Conservation (phyloP, 129 eudicot genomes). For the Centrapalus pauciflorus region DNA sequence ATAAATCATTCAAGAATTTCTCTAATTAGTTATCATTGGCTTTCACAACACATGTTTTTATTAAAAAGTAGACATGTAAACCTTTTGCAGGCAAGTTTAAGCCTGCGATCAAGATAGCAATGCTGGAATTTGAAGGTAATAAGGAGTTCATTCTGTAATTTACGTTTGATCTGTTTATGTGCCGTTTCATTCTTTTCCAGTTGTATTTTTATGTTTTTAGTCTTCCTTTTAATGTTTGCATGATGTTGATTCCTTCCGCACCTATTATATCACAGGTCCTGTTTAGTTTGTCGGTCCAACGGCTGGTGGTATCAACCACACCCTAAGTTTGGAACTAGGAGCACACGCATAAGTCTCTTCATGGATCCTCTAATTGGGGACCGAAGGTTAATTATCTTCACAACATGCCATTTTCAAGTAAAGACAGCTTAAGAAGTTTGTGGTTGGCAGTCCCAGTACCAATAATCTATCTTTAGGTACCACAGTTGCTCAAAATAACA, state of each 20-base stretch:
- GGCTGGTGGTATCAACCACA: conserved; percentile 42
- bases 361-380: too few species aligned
- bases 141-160: background rate
- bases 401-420: too few species aligned
- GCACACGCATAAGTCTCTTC: conserved; percentile 33
- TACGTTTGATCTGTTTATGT: background rate
- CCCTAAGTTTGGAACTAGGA: conserved; percentile 58
- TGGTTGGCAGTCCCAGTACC: too few species aligned
- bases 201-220: too few species aligned
- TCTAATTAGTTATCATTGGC: too few species aligned
- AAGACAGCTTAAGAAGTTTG: too few species aligned
- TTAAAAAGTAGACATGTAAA: background rate
- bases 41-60: background rate
- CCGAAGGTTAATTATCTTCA: too few species aligned
- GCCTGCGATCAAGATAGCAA: conserved; percentile 99
- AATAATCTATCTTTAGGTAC: too few species aligned
- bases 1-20: background rate
- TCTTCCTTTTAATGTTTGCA: too few species aligned
- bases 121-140: conserved; percentile 97
- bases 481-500: too few species aligned
- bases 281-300: conserved; percentile 53
- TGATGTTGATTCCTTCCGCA: background rate
- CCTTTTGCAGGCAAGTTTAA: conserved; percentile 73
- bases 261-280: conserved; percentile 41
- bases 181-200: too few species aligned